A percentile compares a stretch with the other conserved stretches of the same genome.
Evolutionary conservation across 306 rosid species (phyloP).

Genomic region (Neltuma alba): DNA sequence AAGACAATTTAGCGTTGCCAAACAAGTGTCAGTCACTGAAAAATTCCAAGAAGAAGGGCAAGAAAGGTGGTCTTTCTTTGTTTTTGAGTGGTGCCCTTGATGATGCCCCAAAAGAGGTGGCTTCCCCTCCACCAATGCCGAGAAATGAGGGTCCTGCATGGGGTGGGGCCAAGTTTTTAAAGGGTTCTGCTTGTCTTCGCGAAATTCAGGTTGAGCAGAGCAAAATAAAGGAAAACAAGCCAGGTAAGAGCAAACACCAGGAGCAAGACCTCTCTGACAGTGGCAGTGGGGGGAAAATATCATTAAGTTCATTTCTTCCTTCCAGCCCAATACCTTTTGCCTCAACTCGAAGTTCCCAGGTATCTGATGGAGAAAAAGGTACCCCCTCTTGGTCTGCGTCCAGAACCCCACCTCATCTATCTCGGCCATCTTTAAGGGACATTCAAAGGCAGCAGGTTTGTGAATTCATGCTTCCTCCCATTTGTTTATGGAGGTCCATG

Average conservation of each 20-base stretch:
- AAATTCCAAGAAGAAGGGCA: constrained; percentile 75
- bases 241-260: constrained; percentile 42
- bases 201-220: constrained; percentile 86
- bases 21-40: constrained; percentile 45
- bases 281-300: constrained; percentile 56
- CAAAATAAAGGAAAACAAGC: constrained; percentile 45
- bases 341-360: constrained; percentile 44
- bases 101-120: constrained; percentile 54
- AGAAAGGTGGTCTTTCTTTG: constrained; percentile 95
- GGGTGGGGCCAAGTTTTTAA: constrained; percentile 78
- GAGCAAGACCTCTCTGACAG: constrained; percentile 58
- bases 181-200: constrained; percentile 78
- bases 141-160: constrained; percentile 87
- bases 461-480: constrained; percentile 19
- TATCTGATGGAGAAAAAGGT: constrained; percentile 67
- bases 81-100: constrained; percentile 96
- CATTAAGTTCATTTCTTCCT: constrained; percentile 67
- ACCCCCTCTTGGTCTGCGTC: constrained; percentile 92
- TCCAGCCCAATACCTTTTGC: constrained; percentile 85
- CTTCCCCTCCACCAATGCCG: constrained; percentile 59
- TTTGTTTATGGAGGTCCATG: background rate
- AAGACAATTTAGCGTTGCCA: constrained; percentile 42
- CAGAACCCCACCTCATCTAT: constrained; percentile 78
- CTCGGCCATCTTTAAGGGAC: constrained; percentile 83
- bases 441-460: constrained; percentile 94